Evolutionary conservation across 805 yeast species (phyloP).

Genomic region (Candida boidinii): DNA sequence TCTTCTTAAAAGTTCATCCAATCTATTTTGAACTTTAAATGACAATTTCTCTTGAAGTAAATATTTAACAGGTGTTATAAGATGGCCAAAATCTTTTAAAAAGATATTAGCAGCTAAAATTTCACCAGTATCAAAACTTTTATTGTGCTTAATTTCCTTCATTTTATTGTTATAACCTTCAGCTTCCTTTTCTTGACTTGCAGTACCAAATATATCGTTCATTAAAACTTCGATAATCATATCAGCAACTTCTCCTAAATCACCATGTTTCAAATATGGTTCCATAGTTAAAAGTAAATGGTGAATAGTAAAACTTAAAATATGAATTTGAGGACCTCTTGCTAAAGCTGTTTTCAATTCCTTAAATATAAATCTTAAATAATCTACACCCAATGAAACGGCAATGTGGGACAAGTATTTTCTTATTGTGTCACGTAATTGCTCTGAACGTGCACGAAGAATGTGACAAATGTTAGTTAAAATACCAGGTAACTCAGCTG

Average conservation of each 20-base stretch:
- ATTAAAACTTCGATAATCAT: constrained; percentile 64
- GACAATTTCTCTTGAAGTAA: constrained; percentile 57
- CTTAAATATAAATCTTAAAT: constrained; percentile 63
- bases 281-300: constrained; percentile 49
- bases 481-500: constrained; percentile 65
- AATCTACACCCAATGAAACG: constrained; percentile 58
- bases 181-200: constrained; percentile 91
- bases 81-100: constrained; percentile 42
- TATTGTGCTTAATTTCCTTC: constrained; percentile 85
- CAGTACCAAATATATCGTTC: constrained; percentile 89
- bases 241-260: constrained; percentile 55
- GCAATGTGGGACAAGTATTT: constrained; percentile 63
- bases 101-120: constrained; percentile 58
- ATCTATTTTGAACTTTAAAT: constrained; percentile 58
- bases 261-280: constrained; percentile 47
- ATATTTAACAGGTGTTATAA: constrained; percentile 63
- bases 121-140: constrained; percentile 84
- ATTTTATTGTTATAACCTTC: constrained; percentile 81
- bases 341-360: constrained; percentile 74
- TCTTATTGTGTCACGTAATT: constrained; percentile 79
- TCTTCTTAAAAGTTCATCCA: constrained; percentile 72
- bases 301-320: constrained; percentile 83
- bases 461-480: constrained; percentile 85
- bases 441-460: constrained; percentile 77
- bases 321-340: constrained; percentile 90